Evolutionary conservation across 2,329 filamentous ascomycete genomes (phyloP).

Genomic region (Alternaria rosae): DNA sequence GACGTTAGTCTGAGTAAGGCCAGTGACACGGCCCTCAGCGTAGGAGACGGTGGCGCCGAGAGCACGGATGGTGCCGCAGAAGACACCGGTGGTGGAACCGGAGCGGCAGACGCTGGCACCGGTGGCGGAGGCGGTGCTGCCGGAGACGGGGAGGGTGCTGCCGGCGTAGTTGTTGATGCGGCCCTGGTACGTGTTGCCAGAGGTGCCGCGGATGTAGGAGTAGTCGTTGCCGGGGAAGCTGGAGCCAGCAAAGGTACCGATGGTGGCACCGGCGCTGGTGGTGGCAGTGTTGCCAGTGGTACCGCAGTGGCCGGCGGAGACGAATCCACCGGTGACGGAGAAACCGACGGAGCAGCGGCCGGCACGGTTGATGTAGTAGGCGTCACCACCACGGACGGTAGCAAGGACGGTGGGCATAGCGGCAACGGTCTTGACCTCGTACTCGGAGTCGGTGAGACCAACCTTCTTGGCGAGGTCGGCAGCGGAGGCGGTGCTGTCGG

Average conservation of each 20-base stretch:
- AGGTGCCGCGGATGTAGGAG: slow-evolving; percentile 48
- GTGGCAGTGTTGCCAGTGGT: slow-evolving; percentile 40
- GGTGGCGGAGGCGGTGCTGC: slow-evolving; percentile 49
- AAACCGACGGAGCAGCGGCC: slow-evolving; percentile 53
- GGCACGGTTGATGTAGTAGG: slow-evolving; percentile 48
- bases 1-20: slow-evolving; percentile 52
- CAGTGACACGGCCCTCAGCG: slow-evolving; percentile 51
- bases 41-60: slow-evolving; percentile 51
- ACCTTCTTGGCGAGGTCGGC: slow-evolving; percentile 48
- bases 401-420: slow-evolving; percentile 47
- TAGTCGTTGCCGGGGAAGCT: slow-evolving; percentile 53
- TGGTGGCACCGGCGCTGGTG: slow-evolving; percentile 40
- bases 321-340: slow-evolving; percentile 53
- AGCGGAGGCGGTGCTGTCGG: slow-evolving; percentile 47
- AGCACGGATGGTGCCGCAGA: slow-evolving; percentile 50
- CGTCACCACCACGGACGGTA: slow-evolving; percentile 49
- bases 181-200: slow-evolving; percentile 42
- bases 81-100: slow-evolving; percentile 53
- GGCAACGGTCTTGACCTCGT: slow-evolving; percentile 47
- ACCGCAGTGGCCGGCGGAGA: slow-evolving; percentile 53
- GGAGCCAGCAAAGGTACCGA: slow-evolving; percentile 50
- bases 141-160: slow-evolving; percentile 45
- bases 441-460: slow-evolving; percentile 49
- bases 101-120: slow-evolving; percentile 54
- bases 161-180: slow-evolving; percentile 46